Percentiles rank a stretch among this genome's conserved stretches.
phyloP scores from a whole-genome alignment of 192 early-diverging fungal genomes.

The Coemansia sp. region DNA sequence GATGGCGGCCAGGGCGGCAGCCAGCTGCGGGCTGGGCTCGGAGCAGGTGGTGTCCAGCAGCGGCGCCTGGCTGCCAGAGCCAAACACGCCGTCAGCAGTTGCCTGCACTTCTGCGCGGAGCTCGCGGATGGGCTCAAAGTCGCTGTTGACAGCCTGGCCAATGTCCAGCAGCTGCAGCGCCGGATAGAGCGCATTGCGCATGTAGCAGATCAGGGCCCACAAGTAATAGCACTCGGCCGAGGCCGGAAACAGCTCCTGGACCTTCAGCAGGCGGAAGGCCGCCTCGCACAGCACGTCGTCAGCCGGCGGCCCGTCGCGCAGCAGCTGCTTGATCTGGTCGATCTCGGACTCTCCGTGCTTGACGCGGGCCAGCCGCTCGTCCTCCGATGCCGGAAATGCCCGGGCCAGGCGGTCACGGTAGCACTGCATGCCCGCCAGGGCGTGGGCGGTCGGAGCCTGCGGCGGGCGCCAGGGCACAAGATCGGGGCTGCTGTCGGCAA shows the following conservation, averaged over 20 bases:
- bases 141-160: conserved; percentile 25
- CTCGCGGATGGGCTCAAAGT: conserved; percentile 38
- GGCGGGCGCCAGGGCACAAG: conserved; percentile 30
- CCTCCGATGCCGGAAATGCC: conserved; percentile 30
- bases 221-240: conserved; percentile 53
- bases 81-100: conserved; percentile 28
- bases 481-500: conserved; percentile 15
- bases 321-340: conserved; percentile 35
- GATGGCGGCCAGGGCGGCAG: conserved; percentile 30
- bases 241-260: conserved; percentile 46
- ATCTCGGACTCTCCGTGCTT: conserved; percentile 27
- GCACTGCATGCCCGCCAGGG: conserved; percentile 24
- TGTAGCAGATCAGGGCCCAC: conserved; percentile 51
- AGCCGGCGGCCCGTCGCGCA: conserved; percentile 37
- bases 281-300: conserved; percentile 39
- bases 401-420: conserved; percentile 36
- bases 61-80: conserved; percentile 26
- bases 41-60: conserved; percentile 32
- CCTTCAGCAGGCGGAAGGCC: conserved; percentile 31
- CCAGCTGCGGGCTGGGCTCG: conserved; percentile 37
- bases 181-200: conserved; percentile 39
- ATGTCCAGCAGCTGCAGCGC: conserved; percentile 36
- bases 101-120: conserved; percentile 30
- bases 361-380: conserved; percentile 13
- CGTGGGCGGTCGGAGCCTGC: neutral